Base-by-base conservation (phyloP, 257 asterid species). In the Solanum habrochaites region DNA sequence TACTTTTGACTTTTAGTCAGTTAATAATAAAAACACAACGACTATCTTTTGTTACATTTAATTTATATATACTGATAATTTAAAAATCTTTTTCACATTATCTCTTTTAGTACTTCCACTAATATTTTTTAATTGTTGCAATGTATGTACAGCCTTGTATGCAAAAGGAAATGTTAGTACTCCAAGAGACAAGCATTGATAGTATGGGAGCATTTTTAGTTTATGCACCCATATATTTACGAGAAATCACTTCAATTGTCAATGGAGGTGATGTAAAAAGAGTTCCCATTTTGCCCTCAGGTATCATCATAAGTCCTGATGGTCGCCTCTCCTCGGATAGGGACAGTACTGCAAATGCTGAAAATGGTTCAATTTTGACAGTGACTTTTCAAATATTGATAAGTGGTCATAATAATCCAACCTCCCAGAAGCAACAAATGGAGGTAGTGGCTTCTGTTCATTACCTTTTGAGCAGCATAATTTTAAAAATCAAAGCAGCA, bases 111-210 rank as follows among this genome's bases (percentile, higher is more conserved):
- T 25, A 20, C n/a, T 74, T 62, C 6, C 37, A 62, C 6, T 77
- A 40, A 4, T 56, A 77, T n/a, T 25, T 8, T 23, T 42, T 25
- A 45, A 58, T 52, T 74, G 43, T 29, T 85, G 77, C 15, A 21
- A 9, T 60, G 6, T 52, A 73, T 86, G 85, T 62, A 49, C 92
- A 95, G 98, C 94, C 96, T 13, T 88, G 52, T 82, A 85, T 18
- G 10, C 90, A 91, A 0, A 90, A 89, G 47, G 98, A 92, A 87
- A 91, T 93, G 91, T n/a, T 93, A 87, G 74, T 94, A 85, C 87
- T 95, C 88, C 95, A 96, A 92, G 99, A 96, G 89, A 92, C 92
- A 56, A 88, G 88, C 90, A 86, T 93, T 0, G 97, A 94, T 87
- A 15, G 82, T 7, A 85, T 91, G 1, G 96, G 96, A 86, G 96